Conservation (phyloP, 1,284 basidiomycete species). For the Puccinia hordei region DNA sequence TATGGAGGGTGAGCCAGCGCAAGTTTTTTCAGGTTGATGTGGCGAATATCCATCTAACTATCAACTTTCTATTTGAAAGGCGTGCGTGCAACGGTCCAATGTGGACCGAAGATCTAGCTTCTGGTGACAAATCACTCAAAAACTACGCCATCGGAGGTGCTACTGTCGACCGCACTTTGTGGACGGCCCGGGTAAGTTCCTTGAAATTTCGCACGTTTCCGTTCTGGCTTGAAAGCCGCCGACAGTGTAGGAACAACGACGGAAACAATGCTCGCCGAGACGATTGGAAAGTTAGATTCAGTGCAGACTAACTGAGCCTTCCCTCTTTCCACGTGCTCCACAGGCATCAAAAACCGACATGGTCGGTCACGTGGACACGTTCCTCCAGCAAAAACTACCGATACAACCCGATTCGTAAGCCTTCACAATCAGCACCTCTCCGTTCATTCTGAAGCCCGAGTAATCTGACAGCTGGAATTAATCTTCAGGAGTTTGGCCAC, state of each 20-base stretch:
- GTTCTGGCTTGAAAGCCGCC: neutral
- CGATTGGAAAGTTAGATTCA: neutral
- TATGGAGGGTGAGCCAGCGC: slow-evolving; percentile 1
- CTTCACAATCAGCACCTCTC: too few relatives aligned
- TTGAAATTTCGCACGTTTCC: neutral
- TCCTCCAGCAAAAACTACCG: neutral
- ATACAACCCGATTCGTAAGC: neutral
- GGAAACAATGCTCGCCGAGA: neutral
- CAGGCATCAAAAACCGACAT: slow-evolving; percentile 20
- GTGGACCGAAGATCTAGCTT: slow-evolving; percentile 23
- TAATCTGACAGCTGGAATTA: neutral
- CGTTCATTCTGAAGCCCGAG: neutral
- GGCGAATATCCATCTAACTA: neutral
- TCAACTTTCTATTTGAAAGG: neutral
- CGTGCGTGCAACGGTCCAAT: slow-evolving; percentile 23
- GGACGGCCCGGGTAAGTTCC: slow-evolving; percentile 14
- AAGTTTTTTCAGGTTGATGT: neutral
- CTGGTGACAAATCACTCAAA: neutral
- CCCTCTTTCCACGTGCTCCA: neutral
- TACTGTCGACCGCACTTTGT: slow-evolving; percentile 21
- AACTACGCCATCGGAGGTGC: slow-evolving; percentile 32
- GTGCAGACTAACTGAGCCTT: neutral
- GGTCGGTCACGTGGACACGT: slow-evolving; percentile 24
- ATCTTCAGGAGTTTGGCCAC: slow-evolving; percentile 25
- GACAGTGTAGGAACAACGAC: neutral